These are phyloP conservation scores for Colletotrichum tropicale DNA, from an alignment of 2,329 filamentous ascomycete genomes.

Conservation along the genomic window DNA sequence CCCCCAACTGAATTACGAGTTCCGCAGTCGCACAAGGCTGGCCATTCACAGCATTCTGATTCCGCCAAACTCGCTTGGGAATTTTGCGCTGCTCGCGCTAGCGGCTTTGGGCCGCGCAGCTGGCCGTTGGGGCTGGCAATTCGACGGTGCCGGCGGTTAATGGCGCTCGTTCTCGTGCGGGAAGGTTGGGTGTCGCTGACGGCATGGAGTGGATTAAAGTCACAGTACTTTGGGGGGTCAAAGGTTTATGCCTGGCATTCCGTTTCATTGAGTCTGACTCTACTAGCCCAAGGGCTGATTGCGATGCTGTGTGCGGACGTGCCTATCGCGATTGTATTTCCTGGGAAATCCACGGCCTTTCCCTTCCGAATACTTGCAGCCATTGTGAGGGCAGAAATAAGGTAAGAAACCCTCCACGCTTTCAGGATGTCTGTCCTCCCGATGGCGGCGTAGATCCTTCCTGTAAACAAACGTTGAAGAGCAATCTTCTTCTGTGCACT, in stretches of 20 bases:
- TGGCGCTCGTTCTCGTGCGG: background rate
- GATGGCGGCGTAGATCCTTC: slow-evolving; percentile 11
- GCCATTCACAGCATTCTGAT: background rate
- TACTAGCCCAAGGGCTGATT: background rate
- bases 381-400: background rate
- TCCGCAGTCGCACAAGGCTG: background rate
- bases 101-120: background rate
- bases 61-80: background rate
- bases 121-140: background rate
- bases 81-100: background rate
- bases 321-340: background rate
- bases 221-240: background rate
- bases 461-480: background rate
- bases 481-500: background rate
- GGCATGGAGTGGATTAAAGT: background rate
- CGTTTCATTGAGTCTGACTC: background rate
- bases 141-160: background rate
- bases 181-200: background rate
- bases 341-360: background rate
- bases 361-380: background rate
- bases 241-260: background rate
- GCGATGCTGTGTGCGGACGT: background rate
- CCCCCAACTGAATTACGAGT: background rate
- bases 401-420: background rate
- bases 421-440: background rate